Percentiles rank a stretch among this genome's conserved stretches.
Evolutionary conservation across 495 filamentous ascomycete species (phyloP).

Genomic region (Hypoxylon fragiforme): DNA sequence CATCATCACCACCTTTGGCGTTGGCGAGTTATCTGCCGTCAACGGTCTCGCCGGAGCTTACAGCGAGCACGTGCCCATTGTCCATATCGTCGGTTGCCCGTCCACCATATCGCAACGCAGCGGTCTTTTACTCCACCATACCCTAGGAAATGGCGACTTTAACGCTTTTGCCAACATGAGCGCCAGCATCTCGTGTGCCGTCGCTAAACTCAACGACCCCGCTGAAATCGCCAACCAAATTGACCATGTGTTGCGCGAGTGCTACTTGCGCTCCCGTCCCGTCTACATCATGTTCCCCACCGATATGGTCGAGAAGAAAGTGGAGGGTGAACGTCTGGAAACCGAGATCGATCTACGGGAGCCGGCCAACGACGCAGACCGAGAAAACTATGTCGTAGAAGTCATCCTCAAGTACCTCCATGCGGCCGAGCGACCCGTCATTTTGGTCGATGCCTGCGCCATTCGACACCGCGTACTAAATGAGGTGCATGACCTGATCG

Average conservation of each 20-base stretch:
- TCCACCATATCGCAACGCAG: conserved; percentile 60
- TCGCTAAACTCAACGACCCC: conserved; percentile 69
- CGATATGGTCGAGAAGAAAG: conserved; percentile 79
- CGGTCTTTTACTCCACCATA: conserved; percentile 84
- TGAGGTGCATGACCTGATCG: conserved; percentile 77
- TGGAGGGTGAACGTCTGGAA: conserved; percentile 69
- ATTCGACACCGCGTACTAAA: conserved; percentile 75
- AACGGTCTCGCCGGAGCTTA: conserved; percentile 74
- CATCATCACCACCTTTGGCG: conserved; percentile 77
- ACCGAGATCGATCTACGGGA: conserved; percentile 68
- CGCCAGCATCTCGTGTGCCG: conserved; percentile 67
- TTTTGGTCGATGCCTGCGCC: conserved; percentile 90
- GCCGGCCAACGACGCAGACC: conserved; percentile 67
- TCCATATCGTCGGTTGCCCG: conserved; percentile 81
- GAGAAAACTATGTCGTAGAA: conserved; percentile 82
- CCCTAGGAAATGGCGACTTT: conserved; percentile 88
- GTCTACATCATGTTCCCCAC: conserved; percentile 88
- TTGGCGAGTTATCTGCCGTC: conserved; percentile 76
- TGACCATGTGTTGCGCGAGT: conserved; percentile 78
- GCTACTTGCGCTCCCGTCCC: conserved; percentile 71
- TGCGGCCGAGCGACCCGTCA: conserved; percentile 73
- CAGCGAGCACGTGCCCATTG: conserved; percentile 73
- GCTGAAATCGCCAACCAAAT: conserved; percentile 72
- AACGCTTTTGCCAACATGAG: conserved; percentile 84
- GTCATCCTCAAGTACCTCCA: conserved; percentile 77